These are phyloP conservation scores for Candida oleophila DNA, from an alignment of 805 yeast species.

Conservation along the genomic window DNA sequence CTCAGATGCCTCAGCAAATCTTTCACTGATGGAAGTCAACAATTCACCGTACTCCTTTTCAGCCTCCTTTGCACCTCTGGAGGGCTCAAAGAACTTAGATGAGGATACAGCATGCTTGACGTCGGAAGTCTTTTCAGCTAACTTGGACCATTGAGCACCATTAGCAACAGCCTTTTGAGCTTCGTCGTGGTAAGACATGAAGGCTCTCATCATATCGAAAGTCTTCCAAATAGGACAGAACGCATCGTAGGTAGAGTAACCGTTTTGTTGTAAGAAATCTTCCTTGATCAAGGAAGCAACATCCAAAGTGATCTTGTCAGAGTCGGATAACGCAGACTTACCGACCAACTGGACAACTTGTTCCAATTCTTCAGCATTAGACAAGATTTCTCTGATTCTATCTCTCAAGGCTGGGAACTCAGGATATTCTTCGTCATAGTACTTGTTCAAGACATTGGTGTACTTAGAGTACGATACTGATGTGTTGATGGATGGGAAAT, in stretches of 20 bases:
- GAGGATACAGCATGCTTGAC: slow-evolving; percentile 92
- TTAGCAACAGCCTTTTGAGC: slow-evolving; percentile 95
- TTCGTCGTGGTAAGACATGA: slow-evolving; percentile 88
- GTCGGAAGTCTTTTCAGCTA: slow-evolving; percentile 84
- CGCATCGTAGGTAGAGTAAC: slow-evolving; percentile 96
- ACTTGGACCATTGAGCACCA: slow-evolving; percentile 93
- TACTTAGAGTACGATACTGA: slow-evolving; percentile 96
- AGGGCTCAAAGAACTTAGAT: slow-evolving; percentile 94
- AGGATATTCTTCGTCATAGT: slow-evolving; percentile 81
- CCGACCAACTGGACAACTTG: slow-evolving; percentile 99
- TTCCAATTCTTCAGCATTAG: slow-evolving; percentile 97
- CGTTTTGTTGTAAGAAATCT: slow-evolving; percentile 98
- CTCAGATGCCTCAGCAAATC: slow-evolving; percentile 94
- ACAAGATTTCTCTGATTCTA: slow-evolving; percentile 88
- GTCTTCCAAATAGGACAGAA: slow-evolving; percentile 99
- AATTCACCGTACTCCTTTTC: slow-evolving; percentile 75
- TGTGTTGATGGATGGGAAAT: slow-evolving; percentile 98
- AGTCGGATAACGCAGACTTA: slow-evolving; percentile 93
- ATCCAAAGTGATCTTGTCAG: slow-evolving; percentile 95
- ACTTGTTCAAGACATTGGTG: slow-evolving; percentile 81
- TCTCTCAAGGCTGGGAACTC: slow-evolving; percentile 90
- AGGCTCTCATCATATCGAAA: slow-evolving; percentile 95
- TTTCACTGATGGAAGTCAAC: slow-evolving; percentile 73
- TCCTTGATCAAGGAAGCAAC: slow-evolving; percentile 90
- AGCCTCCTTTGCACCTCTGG: slow-evolving; percentile 80